phyloP scores from a whole-genome alignment of 164 flowering plant genomes.

The Nymphaea colorata region DNA sequence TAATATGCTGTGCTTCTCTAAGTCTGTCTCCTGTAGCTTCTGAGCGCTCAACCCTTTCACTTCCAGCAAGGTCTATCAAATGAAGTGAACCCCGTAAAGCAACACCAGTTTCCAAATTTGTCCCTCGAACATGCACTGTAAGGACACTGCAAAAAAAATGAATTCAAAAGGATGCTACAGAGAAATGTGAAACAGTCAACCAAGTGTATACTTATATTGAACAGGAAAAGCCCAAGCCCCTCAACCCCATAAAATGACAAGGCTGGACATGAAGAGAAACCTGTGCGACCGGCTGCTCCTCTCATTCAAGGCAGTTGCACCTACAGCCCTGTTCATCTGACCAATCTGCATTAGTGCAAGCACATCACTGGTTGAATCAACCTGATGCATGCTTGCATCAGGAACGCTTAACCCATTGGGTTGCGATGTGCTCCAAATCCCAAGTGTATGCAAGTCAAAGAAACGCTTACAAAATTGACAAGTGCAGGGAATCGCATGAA shows the following conservation, averaged over 20 bases:
- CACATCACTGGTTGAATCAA: conserved; percentile 63
- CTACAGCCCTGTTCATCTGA: conserved; percentile 68
- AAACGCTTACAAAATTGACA: conserved; percentile 4
- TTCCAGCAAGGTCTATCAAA: conserved; percentile 96
- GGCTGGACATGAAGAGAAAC: conserved; percentile 19
- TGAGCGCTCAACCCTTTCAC: conserved; percentile 96
- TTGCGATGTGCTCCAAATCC: conserved; percentile 56
- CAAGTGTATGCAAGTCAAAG: conserved; percentile 83
- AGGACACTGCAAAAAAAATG: conserved; percentile 49
- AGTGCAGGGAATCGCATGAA: background rate
- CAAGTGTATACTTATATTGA: too few species aligned
- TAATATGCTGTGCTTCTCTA: conserved; percentile 90
- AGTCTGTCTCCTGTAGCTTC: conserved; percentile 88
- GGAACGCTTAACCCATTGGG: conserved; percentile 88
- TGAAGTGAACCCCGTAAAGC: conserved; percentile 80
- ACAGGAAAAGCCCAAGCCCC: background rate
- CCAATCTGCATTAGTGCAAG: conserved; percentile 69
- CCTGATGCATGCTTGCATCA: conserved; percentile 85
- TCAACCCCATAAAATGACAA: background rate
- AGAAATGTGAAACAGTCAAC: background rate
- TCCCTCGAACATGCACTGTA: conserved; percentile 78
- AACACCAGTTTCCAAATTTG: conserved; percentile 54
- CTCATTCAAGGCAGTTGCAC: conserved; percentile 90
- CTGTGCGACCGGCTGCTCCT: conserved; percentile 98
- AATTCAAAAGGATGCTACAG: conserved; percentile 5